Evolutionary conservation across 2,329 filamentous ascomycete species (phyloP).

Genomic region (Ophiognomonia clavigignenti-juglandacearum): DNA sequence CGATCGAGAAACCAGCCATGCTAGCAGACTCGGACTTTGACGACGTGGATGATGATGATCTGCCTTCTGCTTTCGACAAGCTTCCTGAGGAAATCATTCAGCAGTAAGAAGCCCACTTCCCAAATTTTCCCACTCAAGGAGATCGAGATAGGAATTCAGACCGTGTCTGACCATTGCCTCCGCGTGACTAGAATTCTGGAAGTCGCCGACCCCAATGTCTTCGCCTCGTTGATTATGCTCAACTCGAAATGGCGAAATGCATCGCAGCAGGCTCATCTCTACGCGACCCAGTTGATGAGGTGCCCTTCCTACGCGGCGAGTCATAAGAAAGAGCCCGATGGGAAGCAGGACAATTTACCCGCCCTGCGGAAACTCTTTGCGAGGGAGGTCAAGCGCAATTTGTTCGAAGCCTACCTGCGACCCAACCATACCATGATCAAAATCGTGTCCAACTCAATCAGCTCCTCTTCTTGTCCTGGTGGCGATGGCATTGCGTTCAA

Average conservation of each 20-base stretch:
- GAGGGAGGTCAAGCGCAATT: constrained; percentile 67
- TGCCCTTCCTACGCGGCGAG: constrained; percentile 55
- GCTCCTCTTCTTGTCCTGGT: constrained; percentile 75
- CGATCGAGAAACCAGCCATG: constrained; percentile 29
- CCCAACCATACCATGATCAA: constrained; percentile 69
- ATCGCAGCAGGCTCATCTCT: constrained; percentile 60
- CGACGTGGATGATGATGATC: constrained; percentile 14
- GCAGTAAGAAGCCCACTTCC: constrained; percentile 43
- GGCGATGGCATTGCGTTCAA: constrained; percentile 84
- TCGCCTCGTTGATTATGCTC: constrained; percentile 61
- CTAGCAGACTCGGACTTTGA: constrained; percentile 19
- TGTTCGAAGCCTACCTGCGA: constrained; percentile 71
- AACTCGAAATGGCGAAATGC: constrained; percentile 62
- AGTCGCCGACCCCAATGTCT: constrained; percentile 55
- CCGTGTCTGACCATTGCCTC: constrained; percentile 2
- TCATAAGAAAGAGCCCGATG: constrained; percentile 31
- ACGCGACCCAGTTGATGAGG: constrained; percentile 55
- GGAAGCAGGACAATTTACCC: constrained; percentile 47
- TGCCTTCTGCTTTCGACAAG: constrained; percentile 42
- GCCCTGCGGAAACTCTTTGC: constrained; percentile 62
- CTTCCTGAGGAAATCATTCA: constrained; percentile 67
- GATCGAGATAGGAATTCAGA: background rate
- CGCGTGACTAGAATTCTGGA: constrained; percentile 52
- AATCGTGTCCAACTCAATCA: constrained; percentile 77
- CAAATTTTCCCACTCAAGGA: background rate